phyloP scores from a whole-genome alignment of 129 eudicot species.

The Lactuca sativa region DNA sequence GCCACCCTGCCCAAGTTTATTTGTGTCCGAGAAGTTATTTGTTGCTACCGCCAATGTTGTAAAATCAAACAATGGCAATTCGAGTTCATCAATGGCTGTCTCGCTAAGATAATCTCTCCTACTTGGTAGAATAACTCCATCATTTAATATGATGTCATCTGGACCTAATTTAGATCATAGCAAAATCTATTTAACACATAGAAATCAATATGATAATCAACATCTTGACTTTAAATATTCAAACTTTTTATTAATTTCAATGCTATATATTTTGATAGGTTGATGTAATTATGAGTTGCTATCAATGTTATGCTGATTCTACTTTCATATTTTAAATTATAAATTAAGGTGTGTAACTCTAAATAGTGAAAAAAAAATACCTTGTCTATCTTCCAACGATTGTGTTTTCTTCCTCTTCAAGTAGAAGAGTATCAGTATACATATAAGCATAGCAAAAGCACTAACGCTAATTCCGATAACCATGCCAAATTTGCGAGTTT shows the following conservation, averaged over 20 bases:
- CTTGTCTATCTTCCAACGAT: neutral
- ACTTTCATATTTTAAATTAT: too few species aligned
- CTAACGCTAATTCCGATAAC: neutral
- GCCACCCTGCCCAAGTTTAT: constrained; percentile 91
- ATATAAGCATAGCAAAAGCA: neutral
- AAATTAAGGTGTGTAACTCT: neutral
- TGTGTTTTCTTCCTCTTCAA: neutral
- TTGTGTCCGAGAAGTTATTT: constrained; percentile 49
- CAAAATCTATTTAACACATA: neutral
- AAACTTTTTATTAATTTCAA: too few species aligned
- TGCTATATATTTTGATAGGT: too few species aligned
- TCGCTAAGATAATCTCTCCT: constrained; percentile 50
- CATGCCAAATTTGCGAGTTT: neutral
- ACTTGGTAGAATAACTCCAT: constrained; percentile 32
- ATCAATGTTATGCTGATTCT: too few species aligned
- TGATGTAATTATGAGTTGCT: too few species aligned
- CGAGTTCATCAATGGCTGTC: constrained; percentile 46
- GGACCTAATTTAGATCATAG: constrained; percentile 29
- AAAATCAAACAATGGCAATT: constrained; percentile 63
- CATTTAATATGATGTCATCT: constrained; percentile 45
- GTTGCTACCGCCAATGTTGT: constrained; percentile 54
- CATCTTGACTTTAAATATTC: too few species aligned
- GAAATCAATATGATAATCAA: too few species aligned
- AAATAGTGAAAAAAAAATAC: neutral
- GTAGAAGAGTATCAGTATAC: neutral